Percentiles rank a stretch among this genome's conserved stretches.
These are phyloP conservation scores for Camellia granthamiana DNA, from an alignment of 148 eudicot genomes.

Conservation along the genomic window DNA sequence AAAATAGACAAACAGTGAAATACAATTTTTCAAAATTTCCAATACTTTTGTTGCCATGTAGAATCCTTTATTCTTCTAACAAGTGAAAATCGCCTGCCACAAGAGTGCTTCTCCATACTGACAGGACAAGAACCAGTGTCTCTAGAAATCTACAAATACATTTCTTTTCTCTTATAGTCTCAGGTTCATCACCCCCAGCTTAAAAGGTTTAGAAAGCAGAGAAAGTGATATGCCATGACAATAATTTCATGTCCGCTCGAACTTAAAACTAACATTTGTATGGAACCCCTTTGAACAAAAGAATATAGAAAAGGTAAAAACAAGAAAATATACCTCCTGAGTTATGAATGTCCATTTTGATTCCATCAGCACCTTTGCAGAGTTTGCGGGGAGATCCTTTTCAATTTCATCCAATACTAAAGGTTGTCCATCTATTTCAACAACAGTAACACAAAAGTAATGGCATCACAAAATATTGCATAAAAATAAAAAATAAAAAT, in stretches of 20 bases:
- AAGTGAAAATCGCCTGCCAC: too few species aligned
- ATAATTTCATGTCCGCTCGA: neutral
- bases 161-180: too few species aligned
- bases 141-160: too few species aligned
- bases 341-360: slow-evolving; percentile 70
- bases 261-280: neutral
- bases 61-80: too few species aligned
- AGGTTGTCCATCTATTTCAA: slow-evolving; percentile 72
- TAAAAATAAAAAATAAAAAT: neutral
- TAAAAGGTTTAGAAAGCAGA: neutral
- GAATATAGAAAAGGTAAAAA: neutral
- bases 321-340: slow-evolving; percentile 40
- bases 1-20: neutral
- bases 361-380: slow-evolving; percentile 38
- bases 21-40: too few species aligned
- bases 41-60: too few species aligned
- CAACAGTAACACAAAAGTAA: neutral
- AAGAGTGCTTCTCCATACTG: too few species aligned
- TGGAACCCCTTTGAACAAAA: neutral
- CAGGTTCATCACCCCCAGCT: neutral
- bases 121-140: too few species aligned
- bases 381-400: slow-evolving; percentile 48
- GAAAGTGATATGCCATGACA: neutral
- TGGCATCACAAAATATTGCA: neutral
- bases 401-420: slow-evolving; percentile 59